Evolutionary conservation across 176 grass and related monocot species (phyloP).

Genomic region (Bothriochloa decipiens): DNA sequence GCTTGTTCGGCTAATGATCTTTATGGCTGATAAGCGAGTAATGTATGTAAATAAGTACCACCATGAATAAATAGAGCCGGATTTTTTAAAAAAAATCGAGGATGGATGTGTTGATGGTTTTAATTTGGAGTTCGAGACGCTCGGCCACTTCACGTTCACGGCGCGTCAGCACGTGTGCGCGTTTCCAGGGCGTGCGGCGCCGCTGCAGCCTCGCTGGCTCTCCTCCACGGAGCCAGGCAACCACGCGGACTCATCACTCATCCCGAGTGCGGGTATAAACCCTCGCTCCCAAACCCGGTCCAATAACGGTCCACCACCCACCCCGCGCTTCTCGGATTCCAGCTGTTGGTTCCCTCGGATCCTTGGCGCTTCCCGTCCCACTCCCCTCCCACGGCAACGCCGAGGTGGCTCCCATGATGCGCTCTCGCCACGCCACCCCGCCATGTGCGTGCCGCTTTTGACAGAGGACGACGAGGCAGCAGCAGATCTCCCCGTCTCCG

Average conservation of each 20-base stretch:
- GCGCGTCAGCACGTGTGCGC: not conserved
- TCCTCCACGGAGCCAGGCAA: not conserved
- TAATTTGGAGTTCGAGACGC: no score
- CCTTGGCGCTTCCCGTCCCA: not conserved
- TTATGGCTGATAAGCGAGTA: no score
- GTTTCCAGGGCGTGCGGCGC: not conserved
- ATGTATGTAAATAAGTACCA: no score
- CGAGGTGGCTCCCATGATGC: conserved; percentile 49
- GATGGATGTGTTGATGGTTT: no score
- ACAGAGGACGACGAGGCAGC: not conserved
- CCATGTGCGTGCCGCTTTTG: conserved; percentile 44
- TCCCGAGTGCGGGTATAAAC: not conserved
- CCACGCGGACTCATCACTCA: not conserved
- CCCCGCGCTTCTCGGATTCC: conserved; percentile 45
- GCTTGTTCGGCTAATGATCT: no score
- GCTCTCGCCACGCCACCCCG: conserved; percentile 42
- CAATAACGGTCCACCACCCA: not conserved
- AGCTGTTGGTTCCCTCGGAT: conserved; percentile 44
- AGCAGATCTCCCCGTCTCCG: not conserved
- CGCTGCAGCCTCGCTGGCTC: not conserved
- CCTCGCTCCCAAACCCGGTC: not conserved
- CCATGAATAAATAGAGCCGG: no score
- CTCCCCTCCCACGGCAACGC: conserved; percentile 33
- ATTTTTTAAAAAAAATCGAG: no score
- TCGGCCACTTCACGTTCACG: not conserved